A percentile compares a stretch with the other conserved stretches of the same genome.
Evolutionary conservation across 2,329 filamentous ascomycete genomes (phyloP).

Genomic region (Pyrenochaeta sp.): DNA sequence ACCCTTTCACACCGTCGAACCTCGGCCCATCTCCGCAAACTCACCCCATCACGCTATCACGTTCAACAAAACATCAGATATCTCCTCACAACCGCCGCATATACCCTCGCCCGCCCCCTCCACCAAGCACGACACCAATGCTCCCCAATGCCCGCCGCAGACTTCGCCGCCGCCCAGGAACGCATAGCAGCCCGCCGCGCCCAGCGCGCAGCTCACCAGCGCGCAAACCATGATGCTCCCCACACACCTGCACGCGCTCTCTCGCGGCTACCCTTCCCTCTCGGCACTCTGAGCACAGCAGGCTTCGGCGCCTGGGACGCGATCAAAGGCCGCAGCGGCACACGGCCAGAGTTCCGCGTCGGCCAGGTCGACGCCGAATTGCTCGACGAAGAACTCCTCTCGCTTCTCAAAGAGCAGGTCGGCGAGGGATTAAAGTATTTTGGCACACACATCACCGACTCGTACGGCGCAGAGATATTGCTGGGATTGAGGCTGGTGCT

Average conservation of each 20-base stretch:
- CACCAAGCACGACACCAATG: conserved; percentile 18
- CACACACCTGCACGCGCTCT: conserved; percentile 57
- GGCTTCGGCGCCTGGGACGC: conserved; percentile 71
- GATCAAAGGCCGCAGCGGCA: conserved; percentile 77
- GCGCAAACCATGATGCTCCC: conserved; percentile 51
- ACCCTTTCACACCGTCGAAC: conserved; percentile 15
- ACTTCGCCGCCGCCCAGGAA: conserved; percentile 89
- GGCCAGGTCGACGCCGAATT: conserved; percentile 96
- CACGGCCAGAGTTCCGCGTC: conserved; percentile 86
- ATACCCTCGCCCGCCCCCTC: conserved; percentile 3
- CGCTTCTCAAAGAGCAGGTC: conserved; percentile 85
- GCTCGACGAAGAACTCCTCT: conserved; percentile 89
- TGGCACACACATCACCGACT: conserved; percentile 77
- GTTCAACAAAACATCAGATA: background rate
- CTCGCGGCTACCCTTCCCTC: conserved; percentile 60
- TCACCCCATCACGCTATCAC: conserved; percentile 33
- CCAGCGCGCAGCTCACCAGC: conserved; percentile 73
- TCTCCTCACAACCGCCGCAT: background rate
- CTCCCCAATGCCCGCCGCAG: conserved; percentile 57
- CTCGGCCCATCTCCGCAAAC: conserved; percentile 36
- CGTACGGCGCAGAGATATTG: conserved; percentile 87
- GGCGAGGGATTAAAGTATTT: conserved; percentile 89
- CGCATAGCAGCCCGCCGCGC: conserved; percentile 83
- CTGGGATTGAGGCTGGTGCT: conserved; percentile 78
- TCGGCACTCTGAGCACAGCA: conserved; percentile 64